phyloP scores from a whole-genome alignment of 2,329 filamentous ascomycete genomes.

The Cladophialophora chaetospira region DNA sequence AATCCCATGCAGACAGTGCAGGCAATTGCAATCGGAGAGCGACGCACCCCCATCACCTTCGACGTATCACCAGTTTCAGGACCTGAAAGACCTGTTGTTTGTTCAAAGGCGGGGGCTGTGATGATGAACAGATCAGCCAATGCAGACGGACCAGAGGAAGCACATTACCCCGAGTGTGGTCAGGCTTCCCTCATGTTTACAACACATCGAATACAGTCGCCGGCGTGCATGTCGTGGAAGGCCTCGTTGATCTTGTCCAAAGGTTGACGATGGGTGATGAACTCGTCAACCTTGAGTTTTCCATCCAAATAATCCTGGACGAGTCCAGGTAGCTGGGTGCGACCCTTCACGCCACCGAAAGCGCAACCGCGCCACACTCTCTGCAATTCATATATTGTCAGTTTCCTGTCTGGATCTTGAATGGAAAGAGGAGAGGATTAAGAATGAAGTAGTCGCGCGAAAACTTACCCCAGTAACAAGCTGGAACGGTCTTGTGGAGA shows the following conservation, averaged over 20 bases:
- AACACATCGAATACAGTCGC: conserved; percentile 95
- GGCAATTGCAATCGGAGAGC: conserved; percentile 5
- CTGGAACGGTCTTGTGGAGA: conserved; percentile 74
- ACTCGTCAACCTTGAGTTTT: conserved; percentile 88
- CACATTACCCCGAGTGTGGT: conserved; percentile 33
- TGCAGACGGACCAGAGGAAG: not conserved
- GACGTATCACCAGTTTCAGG: not conserved
- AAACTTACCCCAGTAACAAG: conserved; percentile 73
- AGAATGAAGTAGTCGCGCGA: no score
- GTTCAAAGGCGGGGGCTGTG: not conserved
- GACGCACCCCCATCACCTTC: not conserved
- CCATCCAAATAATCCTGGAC: conserved; percentile 88
- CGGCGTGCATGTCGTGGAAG: conserved; percentile 91
- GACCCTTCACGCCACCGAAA: conserved; percentile 97
- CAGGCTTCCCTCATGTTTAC: conserved; percentile 60
- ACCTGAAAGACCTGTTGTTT: not conserved
- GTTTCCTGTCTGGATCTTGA: not conserved
- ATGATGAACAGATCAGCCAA: not conserved
- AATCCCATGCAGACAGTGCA: not conserved
- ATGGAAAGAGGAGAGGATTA: no score
- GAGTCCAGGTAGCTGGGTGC: conserved; percentile 82
- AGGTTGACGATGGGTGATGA: conserved; percentile 93
- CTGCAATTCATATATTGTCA: not conserved
- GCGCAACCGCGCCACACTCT: conserved; percentile 93
- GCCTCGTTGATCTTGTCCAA: conserved; percentile 83